Conservation (phyloP, 1,284 basidiomycete genomes). For the Hypsizygus ulmarius region DNA sequence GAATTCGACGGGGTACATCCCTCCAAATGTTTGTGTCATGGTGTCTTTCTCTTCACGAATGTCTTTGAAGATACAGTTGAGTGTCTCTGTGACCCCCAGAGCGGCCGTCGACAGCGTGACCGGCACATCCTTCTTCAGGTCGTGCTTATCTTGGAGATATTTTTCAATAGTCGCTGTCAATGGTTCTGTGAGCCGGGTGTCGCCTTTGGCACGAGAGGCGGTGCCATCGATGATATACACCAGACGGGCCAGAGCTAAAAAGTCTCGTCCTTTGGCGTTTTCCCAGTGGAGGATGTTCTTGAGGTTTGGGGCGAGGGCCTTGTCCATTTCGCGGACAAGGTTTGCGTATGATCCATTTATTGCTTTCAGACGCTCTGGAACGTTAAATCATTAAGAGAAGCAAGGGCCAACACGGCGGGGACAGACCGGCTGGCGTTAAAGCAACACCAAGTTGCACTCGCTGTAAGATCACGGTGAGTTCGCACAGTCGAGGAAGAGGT, state of each 20-base stretch:
- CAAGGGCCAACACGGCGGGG: neutral
- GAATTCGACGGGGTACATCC: conserved; percentile 57
- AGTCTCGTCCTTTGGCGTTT: conserved; percentile 53
- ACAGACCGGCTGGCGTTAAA: conserved; percentile 58
- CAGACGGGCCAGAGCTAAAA: conserved; percentile 51
- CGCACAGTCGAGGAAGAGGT: neutral
- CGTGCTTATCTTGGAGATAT: conserved; percentile 25
- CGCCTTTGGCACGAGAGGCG: conserved; percentile 20
- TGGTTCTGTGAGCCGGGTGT: conserved; percentile 23
- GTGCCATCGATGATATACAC: conserved; percentile 46
- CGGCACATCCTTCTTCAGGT: neutral
- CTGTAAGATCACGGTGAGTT: conserved; percentile 28
- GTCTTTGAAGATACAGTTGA: conserved; percentile 37
- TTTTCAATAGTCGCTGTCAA: conserved; percentile 39
- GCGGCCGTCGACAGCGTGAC: conserved; percentile 2
- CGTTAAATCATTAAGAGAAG: neutral
- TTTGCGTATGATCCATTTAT: conserved; percentile 44
- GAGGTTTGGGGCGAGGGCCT: conserved; percentile 28
- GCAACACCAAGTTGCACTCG: conserved; percentile 70
- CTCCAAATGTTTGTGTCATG: conserved; percentile 24
- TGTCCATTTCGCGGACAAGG: conserved; percentile 46
- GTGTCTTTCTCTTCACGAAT: neutral
- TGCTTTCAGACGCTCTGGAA: conserved; percentile 46
- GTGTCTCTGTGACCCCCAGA: conserved; percentile 39
- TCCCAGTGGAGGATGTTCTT: conserved; percentile 46